Base-by-base conservation (phyloP, 805 yeast genomes). In the Pichia membranifaciens region DNA sequence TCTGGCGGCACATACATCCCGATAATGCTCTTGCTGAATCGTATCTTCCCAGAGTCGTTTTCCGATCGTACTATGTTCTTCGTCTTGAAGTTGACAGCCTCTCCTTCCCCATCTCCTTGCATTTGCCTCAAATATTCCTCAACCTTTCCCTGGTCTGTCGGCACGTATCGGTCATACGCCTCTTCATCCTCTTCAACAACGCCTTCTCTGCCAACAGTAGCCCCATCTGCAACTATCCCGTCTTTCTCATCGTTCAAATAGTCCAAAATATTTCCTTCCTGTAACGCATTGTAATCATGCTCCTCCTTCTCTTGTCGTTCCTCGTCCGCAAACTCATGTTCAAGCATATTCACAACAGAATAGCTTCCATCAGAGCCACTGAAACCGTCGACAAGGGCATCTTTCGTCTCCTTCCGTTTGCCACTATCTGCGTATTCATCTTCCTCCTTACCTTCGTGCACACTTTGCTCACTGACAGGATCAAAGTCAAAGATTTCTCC, bases 1-100 rank as follows among this genome's bases (percentile, higher is more conserved):
- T 93, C 97, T 2, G 99, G 99, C 13, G 95, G 83, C 5, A 76
- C 67, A 33, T 72, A 55, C 6, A 45, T 44, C 10, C 56, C 54
- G 23, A 40, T 38, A 13, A 52, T 43, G 1, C 28, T 23, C 12
- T 44, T 38, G 7, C 31, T 34, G 21, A 52, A 47, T 31, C 47
- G 45, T 41, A 52, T 44, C 36, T 47, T 50, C 21, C 37, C 13
- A 22, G 15, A n/a, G 38, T 50, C 51, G 23, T 38, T 40, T 4
- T 35, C 39, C 13, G 44, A 43, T 35, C 32, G 28, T 18, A 33
- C 38, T n/a, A 48, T 22, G 22, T 48, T 32, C 21, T 33, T 33
- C 5, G 18, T 18, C 23, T 48, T 48, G 3, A 43, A 25, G 39
- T 38, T 48, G 17, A 33, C 34, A 5, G 16, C 23, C 10, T 41